Base-by-base conservation (phyloP, 139 green algal species). In the Volvox reticuliferus region DNA sequence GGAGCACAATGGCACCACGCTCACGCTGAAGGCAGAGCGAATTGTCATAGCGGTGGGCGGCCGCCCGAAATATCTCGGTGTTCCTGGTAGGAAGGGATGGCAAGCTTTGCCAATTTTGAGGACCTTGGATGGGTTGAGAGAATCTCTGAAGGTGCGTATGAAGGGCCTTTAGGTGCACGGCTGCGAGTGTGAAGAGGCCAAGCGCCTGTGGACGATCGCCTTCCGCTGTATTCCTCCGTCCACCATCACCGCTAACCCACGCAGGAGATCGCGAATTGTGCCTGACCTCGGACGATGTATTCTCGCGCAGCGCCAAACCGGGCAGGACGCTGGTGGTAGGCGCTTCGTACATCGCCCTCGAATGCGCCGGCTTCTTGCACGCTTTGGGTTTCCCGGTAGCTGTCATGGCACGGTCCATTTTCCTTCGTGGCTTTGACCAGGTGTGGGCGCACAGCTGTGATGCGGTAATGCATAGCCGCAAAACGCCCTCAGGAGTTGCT, bases 311-410 rank as follows among this genome's bases (percentile, higher is more conserved):
- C 26, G 82, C 96, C 21, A 61, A 96, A 33, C 92, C 97, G 17
- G 89, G 94, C 44, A 94, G 93, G 68, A 89, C 77, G 14, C 93
- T 93, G 20, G 96, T 99, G 71, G 91, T 99, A 17, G 97, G 97
- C 12, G 97, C 91, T 5, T 96, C 97, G n/a, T 99, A 99, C 95
- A 99, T 99, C 75, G 96, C 96, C 19, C 79, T 99, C 13, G 97
- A 99, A 93, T 98, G 98, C 93, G 95, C 97, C 33, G 92, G 96
- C 89, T 99, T 99, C 81, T 99, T 98, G 92, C 89, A 94, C 18
- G 95, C 95, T 62, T 80, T 99, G 35, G 98, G 98, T 73, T 91
- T 91, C 22, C 89, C 98, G 26, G 94, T 97, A 22, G 93, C 99
- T 86, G 82, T 99, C 35, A 87, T 99, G 61, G 97, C 93, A 71